These are phyloP conservation scores for Apiospora malaysiana DNA, from an alignment of 2,329 filamentous ascomycete species.

Conservation along the genomic window DNA sequence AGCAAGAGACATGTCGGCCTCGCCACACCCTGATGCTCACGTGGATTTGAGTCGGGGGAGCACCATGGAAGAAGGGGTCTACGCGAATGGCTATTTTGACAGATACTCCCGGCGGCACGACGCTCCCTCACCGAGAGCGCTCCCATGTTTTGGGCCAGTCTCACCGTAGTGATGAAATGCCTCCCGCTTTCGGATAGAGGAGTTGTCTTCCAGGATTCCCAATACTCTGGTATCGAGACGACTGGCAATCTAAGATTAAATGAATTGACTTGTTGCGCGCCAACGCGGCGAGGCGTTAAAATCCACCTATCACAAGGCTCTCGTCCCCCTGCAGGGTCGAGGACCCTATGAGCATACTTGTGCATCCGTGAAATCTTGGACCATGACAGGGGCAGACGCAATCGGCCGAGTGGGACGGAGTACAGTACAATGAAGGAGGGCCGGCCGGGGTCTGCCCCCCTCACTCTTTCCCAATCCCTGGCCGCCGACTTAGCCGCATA, in stretches of 20 bases:
- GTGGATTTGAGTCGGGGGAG: not conserved
- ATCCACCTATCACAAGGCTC: slow-evolving; percentile 9
- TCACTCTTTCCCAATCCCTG: not conserved
- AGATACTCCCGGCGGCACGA: not conserved
- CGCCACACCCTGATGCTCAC: not conserved
- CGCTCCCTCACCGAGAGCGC: not conserved
- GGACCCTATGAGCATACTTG: slow-evolving; percentile 2
- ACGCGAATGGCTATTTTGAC: not conserved
- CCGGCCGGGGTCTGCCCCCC: not conserved
- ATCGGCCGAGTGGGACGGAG: slow-evolving; percentile 13
- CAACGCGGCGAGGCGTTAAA: slow-evolving; percentile 17
- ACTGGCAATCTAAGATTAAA: slow-evolving; percentile 17
- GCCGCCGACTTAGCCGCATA: slow-evolving; percentile 20
- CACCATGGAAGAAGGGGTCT: not conserved
- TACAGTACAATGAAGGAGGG: not conserved
- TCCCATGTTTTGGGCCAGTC: not conserved
- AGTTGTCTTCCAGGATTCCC: not conserved
- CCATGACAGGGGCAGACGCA: not conserved
- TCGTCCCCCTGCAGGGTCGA: not conserved
- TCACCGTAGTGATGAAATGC: slow-evolving; percentile 7
- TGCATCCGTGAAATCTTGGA: slow-evolving; percentile 2
- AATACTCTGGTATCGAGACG: slow-evolving; percentile 8
- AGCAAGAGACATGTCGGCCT: not conserved
- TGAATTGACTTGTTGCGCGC: slow-evolving; percentile 5
- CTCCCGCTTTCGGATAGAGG: not conserved